A percentile compares a stretch with the other conserved stretches of the same genome.
Evolutionary conservation across 2,329 filamentous ascomycete species (phyloP).

Genomic region (Triangularia verruculosa): DNA sequence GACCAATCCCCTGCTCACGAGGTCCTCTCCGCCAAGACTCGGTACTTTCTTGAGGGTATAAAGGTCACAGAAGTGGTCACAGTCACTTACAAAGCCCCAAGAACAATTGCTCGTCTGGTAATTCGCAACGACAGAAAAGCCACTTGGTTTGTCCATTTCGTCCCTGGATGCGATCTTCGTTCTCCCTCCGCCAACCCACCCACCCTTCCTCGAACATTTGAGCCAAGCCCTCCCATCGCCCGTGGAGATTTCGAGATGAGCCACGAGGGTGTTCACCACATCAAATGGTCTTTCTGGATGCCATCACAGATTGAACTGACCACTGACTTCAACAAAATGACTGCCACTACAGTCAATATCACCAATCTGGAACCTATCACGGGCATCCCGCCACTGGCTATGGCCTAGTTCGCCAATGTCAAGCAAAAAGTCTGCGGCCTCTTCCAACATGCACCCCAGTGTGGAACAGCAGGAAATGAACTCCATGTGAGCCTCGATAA

Average conservation of each 20-base stretch:
- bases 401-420: not conserved
- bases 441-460: constrained; percentile 11
- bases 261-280: not conserved
- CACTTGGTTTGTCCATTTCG: constrained; percentile 22
- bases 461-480: constrained; percentile 20
- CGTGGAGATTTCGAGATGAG: constrained; percentile 9
- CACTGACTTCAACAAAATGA: not conserved
- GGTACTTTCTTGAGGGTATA: constrained; percentile 21
- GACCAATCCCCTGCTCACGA: not conserved
- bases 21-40: not conserved
- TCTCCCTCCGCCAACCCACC: not conserved
- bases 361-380: not conserved
- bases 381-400: not conserved
- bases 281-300: constrained; percentile 19
- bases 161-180: constrained; percentile 1
- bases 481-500: constrained; percentile 8
- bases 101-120: constrained; percentile 21
- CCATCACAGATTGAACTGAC: constrained; percentile 3
- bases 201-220: constrained; percentile 9
- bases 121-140: not conserved
- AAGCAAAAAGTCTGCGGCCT: constrained; percentile 1
- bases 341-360: not conserved
- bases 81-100: constrained; percentile 18
- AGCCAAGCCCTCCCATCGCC: constrained; percentile 13
- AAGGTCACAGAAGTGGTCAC: constrained; percentile 22